phyloP scores from a whole-genome alignment of 192 early-diverging fungal species.

The Dispira simplex region DNA sequence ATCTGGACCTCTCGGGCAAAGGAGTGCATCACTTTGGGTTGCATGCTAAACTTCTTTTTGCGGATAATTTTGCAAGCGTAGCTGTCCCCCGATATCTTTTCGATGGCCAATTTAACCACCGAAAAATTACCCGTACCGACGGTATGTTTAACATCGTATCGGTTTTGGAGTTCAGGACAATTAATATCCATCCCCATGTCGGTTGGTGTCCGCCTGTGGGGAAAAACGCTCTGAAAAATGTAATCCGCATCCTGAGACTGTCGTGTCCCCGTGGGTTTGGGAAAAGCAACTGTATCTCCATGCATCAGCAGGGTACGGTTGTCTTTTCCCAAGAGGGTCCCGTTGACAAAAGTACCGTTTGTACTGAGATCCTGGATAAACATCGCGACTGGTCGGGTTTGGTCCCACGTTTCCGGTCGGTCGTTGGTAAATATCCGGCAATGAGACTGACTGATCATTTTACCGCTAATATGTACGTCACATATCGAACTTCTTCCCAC shows the following conservation, averaged over 20 bases:
- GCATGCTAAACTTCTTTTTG: conserved; percentile 23
- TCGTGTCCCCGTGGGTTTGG: not conserved
- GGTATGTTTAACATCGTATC: conserved; percentile 24
- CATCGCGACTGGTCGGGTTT: not conserved
- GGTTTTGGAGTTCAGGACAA: conserved; percentile 15
- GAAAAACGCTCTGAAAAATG: not conserved
- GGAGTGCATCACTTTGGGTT: conserved; percentile 20
- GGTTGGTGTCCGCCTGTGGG: not conserved
- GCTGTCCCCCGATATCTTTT: conserved; percentile 22
- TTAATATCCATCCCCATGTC: not conserved
- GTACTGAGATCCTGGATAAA: conserved; percentile 10
- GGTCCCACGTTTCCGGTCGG: not conserved
- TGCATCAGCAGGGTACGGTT: conserved; percentile 28
- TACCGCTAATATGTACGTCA: not conserved
- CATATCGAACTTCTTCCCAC: not conserved
- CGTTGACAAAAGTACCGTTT: conserved; percentile 29
- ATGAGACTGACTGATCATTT: not conserved
- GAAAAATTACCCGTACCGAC: conserved; percentile 25
- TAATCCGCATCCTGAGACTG: conserved; percentile 5
- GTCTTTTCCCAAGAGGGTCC: conserved; percentile 19
- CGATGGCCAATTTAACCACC: conserved; percentile 26
- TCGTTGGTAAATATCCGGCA: conserved; percentile 6
- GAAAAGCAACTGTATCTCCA: conserved; percentile 22
- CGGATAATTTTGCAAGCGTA: conserved; percentile 33
- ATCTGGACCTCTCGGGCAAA: conserved; percentile 29